Conservation (phyloP, 2,329 filamentous ascomycete species). For the Colletotrichum navitas region DNA sequence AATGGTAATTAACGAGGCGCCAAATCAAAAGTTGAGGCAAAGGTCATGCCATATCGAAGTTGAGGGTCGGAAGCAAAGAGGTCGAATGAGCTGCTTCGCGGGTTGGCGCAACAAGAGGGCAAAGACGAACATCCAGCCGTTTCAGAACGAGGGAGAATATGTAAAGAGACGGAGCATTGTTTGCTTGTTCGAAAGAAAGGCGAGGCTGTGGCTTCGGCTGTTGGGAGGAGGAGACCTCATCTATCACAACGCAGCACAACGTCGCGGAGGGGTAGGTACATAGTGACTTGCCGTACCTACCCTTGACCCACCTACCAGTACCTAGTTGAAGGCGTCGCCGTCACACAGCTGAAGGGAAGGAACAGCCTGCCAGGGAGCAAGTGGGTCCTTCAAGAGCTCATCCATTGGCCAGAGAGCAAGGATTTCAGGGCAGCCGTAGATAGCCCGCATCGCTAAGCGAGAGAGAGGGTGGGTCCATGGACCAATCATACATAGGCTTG, state of each 20-base stretch:
- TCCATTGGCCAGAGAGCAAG: conserved; percentile 15
- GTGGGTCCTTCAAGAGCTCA: conserved; percentile 5
- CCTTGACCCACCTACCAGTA: too few relatives aligned
- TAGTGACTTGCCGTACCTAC: not conserved
- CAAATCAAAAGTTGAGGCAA: not conserved
- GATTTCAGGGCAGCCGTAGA: not conserved
- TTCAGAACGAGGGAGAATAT: not conserved
- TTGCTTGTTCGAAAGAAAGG: not conserved
- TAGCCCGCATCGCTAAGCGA: not conserved
- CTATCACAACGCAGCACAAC: not conserved
- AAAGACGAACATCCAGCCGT: too few relatives aligned
- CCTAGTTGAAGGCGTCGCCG: not conserved
- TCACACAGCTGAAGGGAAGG: conserved; percentile 8
- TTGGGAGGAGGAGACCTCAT: not conserved
- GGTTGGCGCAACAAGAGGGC: too few relatives aligned
- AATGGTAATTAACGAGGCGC: conserved; percentile 1
- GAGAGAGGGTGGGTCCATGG: not conserved
- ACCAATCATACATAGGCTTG: not conserved
- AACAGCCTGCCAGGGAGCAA: not conserved
- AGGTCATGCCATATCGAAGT: conserved; percentile 7
- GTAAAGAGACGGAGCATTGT: not conserved
- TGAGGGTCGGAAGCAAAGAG: not conserved
- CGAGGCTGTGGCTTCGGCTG: not conserved
- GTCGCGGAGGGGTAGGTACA: not conserved
- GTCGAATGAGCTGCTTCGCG: too few relatives aligned